Conservation (phyloP, 495 filamentous ascomycete species). For the Neurospora sp. region DNA sequence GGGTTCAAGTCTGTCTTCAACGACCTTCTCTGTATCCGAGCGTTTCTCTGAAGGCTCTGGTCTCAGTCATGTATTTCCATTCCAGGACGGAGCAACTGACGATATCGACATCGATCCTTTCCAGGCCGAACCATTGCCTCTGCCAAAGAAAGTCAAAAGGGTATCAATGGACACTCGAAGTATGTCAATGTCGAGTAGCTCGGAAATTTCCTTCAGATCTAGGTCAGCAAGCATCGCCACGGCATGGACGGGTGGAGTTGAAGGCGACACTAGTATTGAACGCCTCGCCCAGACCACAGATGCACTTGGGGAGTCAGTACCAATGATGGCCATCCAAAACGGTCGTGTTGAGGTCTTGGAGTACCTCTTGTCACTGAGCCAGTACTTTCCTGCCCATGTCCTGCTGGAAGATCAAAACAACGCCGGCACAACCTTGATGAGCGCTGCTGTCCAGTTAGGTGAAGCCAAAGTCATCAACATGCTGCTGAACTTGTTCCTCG, state of each 20-base stretch:
- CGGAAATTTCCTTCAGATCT: conserved; percentile 66
- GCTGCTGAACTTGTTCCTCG: conserved; percentile 52
- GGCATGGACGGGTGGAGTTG: conserved; percentile 51
- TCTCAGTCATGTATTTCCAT: conserved; percentile 82
- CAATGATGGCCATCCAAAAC: conserved; percentile 93
- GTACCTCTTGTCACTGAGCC: conserved; percentile 66
- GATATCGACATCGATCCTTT: conserved; percentile 23
- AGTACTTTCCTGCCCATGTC: conserved; percentile 57
- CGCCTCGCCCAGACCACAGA: conserved; percentile 74
- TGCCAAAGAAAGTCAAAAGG: conserved; percentile 52
- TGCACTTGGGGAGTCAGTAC: conserved; percentile 69
- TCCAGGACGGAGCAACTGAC: conserved; percentile 46
- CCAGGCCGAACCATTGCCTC: conserved; percentile 25
- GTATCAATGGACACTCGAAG: conserved; percentile 85
- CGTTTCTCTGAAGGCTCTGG: conserved; percentile 48
- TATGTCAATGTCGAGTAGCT: conserved; percentile 84
- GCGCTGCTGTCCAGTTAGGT: conserved; percentile 88
- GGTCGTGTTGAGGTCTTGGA: conserved; percentile 56
- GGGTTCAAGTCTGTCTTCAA: conserved; percentile 33
- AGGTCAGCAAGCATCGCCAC: conserved; percentile 68
- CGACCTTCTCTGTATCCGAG: conserved; percentile 31
- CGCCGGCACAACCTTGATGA: conserved; percentile 81
- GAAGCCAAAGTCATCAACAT: conserved; percentile 62
- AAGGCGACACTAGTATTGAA: conserved; percentile 79
- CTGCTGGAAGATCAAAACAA: conserved; percentile 77